A percentile compares a stretch with the other conserved stretches of the same genome.
Conservation (phyloP, 2,329 filamentous ascomycete genomes). For the Beauveria sp. region DNA sequence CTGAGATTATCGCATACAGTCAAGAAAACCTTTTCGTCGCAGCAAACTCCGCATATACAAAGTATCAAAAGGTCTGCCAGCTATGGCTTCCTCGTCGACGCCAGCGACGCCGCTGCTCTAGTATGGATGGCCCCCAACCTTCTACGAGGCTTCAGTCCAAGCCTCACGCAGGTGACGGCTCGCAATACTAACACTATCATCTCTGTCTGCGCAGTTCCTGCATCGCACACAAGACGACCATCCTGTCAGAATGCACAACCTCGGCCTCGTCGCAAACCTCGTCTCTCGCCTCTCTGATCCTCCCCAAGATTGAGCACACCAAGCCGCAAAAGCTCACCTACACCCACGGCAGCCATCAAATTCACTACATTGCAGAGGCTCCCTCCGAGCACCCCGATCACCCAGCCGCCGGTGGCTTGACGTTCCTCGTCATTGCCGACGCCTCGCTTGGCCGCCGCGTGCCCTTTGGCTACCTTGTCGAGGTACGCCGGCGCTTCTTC, state of each 20-base stretch:
- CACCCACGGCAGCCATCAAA: conserved; percentile 83
- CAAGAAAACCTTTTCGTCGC: not conserved
- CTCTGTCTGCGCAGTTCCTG: conserved; percentile 56
- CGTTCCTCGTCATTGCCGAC: conserved; percentile 84
- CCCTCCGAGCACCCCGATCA: conserved; percentile 55
- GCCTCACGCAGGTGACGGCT: not conserved
- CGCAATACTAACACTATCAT: not conserved
- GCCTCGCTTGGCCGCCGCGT: conserved; percentile 76
- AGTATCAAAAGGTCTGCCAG: conserved; percentile 12
- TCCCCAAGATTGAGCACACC: conserved; percentile 85
- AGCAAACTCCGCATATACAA: not conserved
- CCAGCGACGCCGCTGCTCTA: conserved; percentile 64
- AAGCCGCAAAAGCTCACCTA: conserved; percentile 84
- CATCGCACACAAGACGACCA: conserved; percentile 88
- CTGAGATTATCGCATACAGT: not conserved
- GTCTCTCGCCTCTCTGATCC: conserved; percentile 83
- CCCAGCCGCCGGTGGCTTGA: conserved; percentile 69
- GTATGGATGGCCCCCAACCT: conserved; percentile 38
- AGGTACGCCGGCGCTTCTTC: conserved; percentile 84
- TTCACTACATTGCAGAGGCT: conserved; percentile 89
- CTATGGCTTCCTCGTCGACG: conserved; percentile 66
- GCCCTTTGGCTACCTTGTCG: conserved; percentile 85
- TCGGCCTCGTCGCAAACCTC: conserved; percentile 77
- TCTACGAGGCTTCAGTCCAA: not conserved
- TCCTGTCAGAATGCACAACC: conserved; percentile 86